phyloP scores from a whole-genome alignment of 2,329 filamentous ascomycete species.

The Cladosporium austrohemisphaericum region DNA sequence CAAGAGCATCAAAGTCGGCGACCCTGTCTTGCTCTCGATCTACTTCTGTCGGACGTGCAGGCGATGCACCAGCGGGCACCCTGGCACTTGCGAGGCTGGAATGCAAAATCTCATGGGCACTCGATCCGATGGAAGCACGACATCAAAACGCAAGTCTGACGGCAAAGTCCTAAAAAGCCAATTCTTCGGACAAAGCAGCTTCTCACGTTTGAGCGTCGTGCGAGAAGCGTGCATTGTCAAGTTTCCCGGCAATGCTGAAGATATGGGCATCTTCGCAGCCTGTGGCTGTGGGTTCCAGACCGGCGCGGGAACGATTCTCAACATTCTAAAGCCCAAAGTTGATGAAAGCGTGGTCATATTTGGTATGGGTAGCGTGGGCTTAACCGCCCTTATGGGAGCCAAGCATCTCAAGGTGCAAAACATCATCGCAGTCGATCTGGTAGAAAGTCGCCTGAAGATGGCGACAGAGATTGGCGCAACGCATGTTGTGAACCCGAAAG shows the following conservation, averaged over 20 bases:
- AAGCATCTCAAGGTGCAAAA: not conserved
- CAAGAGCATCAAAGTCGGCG: slow-evolving; percentile 3
- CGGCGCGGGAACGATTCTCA: slow-evolving; percentile 20
- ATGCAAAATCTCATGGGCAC: slow-evolving; percentile 1
- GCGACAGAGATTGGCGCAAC: not conserved
- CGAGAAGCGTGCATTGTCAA: not conserved
- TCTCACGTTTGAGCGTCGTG: not conserved
- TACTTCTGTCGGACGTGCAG: slow-evolving; percentile 1
- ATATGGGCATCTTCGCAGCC: not conserved
- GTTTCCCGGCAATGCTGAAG: not conserved
- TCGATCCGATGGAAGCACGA: not conserved
- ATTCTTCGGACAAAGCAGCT: slow-evolving; percentile 5
- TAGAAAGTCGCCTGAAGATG: not conserved
- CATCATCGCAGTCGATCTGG: not conserved
- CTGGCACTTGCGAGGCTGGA: not conserved
- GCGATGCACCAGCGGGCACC: not conserved
- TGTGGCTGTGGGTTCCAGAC: slow-evolving; percentile 4
- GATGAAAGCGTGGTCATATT: slow-evolving; percentile 20
- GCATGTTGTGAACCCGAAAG: not conserved
- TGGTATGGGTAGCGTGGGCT: slow-evolving; percentile 20
- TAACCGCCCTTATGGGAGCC: slow-evolving; percentile 1
- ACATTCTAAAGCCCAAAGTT: slow-evolving; percentile 19
- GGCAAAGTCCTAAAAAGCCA: not conserved
- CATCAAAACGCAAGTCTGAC: not conserved
- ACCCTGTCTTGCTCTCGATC: not conserved